phyloP scores from a whole-genome alignment of 2,329 filamentous ascomycete species.

The Aspergillus versicolor region DNA sequence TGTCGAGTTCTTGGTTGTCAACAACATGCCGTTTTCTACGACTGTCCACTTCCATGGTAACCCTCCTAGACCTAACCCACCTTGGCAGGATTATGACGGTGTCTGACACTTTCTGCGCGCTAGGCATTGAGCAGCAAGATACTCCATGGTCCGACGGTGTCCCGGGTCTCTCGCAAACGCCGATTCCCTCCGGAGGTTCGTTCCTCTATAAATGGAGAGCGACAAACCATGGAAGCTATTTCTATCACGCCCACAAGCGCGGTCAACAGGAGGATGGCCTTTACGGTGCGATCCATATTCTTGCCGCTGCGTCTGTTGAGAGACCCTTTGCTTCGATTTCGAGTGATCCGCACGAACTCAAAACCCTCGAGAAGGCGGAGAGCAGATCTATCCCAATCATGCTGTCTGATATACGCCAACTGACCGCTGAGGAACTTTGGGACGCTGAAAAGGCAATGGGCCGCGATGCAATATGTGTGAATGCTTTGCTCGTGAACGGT shows the following conservation, averaged over 20 bases:
- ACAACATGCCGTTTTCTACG: slow-evolving; percentile 23
- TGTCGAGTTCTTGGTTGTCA: slow-evolving; percentile 30
- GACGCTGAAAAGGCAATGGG: slow-evolving; percentile 25
- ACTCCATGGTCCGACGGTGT: slow-evolving; percentile 61
- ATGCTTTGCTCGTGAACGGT: slow-evolving; percentile 60
- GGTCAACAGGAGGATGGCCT: slow-evolving; percentile 60
- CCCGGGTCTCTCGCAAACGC: slow-evolving; percentile 53
- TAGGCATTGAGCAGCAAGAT: slow-evolving; percentile 45
- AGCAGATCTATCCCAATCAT: slow-evolving; percentile 47
- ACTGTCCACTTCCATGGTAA: slow-evolving; percentile 35
- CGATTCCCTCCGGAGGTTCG: slow-evolving; percentile 49
- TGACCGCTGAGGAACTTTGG: slow-evolving; percentile 49
- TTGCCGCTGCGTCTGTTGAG: slow-evolving; percentile 30
- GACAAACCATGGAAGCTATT: slow-evolving; percentile 56
- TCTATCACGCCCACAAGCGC: slow-evolving; percentile 58
- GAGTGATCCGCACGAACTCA: slow-evolving; percentile 33
- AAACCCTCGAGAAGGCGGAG: slow-evolving; percentile 52
- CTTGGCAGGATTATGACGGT: background rate
- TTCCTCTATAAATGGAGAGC: slow-evolving; percentile 56
- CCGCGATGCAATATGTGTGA: slow-evolving; percentile 54
- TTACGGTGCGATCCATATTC: slow-evolving; percentile 56
- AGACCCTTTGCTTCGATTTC: slow-evolving; percentile 54
- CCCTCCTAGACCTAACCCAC: background rate
- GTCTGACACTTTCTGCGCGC: background rate
- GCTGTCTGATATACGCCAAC: slow-evolving; percentile 56